These are phyloP conservation scores for Asclepias syriaca DNA, from an alignment of 257 asterid genomes.

Conservation along the genomic window DNA sequence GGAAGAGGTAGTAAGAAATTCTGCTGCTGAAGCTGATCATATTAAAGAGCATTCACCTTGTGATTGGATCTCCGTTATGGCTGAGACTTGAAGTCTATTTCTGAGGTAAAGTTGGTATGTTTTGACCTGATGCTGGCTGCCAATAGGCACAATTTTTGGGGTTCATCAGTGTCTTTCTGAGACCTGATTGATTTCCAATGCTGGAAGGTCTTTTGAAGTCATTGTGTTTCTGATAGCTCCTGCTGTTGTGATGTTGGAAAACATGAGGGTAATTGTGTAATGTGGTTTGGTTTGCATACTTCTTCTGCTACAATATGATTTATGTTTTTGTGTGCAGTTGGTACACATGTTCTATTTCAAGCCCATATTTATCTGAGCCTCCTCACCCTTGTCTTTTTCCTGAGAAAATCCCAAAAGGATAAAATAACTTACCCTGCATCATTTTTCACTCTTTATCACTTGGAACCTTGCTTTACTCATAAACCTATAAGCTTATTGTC, in stretches of 20 bases:
- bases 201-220: slow-evolving; percentile 3
- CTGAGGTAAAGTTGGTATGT: background rate
- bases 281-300: background rate
- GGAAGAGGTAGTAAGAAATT: background rate
- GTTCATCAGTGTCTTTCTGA: background rate
- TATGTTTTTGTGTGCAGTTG: background rate
- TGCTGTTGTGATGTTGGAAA: background rate
- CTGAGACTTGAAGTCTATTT: background rate
- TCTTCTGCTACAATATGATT: background rate
- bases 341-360: background rate
- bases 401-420: background rate
- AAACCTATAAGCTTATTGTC: background rate
- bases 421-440: background rate
- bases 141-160: background rate
- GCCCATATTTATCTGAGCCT: background rate
- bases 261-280: slow-evolving; percentile 5
- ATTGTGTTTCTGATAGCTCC: background rate
- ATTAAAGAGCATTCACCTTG: background rate
- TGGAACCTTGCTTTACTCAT: background rate
- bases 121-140: background rate
- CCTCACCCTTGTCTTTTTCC: background rate
- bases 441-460: background rate
- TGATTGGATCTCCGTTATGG: background rate
- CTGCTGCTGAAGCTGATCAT: slow-evolving; percentile 3
- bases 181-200: background rate